Evolutionary conservation across 2,329 filamentous ascomycete genomes (phyloP).

Genomic region (Diatrype stigma): DNA sequence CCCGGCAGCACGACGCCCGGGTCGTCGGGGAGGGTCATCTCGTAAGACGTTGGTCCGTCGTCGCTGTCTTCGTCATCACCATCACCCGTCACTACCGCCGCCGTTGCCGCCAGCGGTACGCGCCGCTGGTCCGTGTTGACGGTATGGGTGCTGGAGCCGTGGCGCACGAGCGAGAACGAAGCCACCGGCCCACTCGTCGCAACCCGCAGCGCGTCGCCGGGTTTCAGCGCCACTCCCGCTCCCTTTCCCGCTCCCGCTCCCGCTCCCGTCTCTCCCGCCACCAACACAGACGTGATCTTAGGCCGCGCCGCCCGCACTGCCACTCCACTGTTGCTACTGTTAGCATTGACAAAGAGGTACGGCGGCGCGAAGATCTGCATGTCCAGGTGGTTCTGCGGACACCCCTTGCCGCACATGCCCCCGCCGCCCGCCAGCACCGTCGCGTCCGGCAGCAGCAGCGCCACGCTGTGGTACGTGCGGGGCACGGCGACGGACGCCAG

Average conservation of each 20-base stretch:
- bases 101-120: constrained; percentile 31
- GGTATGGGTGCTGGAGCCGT: constrained; percentile 42
- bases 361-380: constrained; percentile 47
- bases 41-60: constrained; percentile 30
- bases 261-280: constrained; percentile 17
- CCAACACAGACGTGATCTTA: constrained; percentile 30
- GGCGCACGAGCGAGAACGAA: constrained; percentile 39
- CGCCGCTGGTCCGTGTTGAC: constrained; percentile 51
- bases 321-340: too few species aligned
- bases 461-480: constrained; percentile 40
- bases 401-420: constrained; percentile 41
- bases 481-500: constrained; percentile 28
- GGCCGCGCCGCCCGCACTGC: constrained; percentile 32
- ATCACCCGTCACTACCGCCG: constrained; percentile 6
- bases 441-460: constrained; percentile 40
- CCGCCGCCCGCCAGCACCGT: constrained; percentile 44
- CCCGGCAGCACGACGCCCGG: constrained; percentile 42
- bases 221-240: constrained; percentile 17
- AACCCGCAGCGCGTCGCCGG: constrained; percentile 32
- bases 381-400: constrained; percentile 44
- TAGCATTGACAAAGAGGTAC: constrained; percentile 49
- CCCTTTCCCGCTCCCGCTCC: too few species aligned
- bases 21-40: constrained; percentile 36
- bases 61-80: constrained; percentile 2
- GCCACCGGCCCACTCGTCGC: constrained; percentile 22